phyloP scores from a whole-genome alignment of 495 filamentous ascomycete species.

The Penicillium canescens region DNA sequence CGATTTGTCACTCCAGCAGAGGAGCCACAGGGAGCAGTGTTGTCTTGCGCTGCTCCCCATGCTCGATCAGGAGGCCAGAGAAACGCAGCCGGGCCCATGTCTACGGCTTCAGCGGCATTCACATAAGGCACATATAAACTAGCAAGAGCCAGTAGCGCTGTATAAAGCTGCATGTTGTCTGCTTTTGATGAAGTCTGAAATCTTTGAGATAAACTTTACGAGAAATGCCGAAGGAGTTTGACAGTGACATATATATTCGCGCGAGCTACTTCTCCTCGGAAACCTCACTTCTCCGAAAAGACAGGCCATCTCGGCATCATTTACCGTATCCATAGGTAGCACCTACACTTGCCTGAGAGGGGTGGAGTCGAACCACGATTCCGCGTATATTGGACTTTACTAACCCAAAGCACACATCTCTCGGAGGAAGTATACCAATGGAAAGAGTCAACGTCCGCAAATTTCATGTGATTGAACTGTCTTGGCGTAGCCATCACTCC shows the following conservation, averaged over 20 bases:
- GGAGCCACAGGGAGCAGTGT: constrained; percentile 49
- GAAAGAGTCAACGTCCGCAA: neutral
- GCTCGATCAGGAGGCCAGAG: constrained; percentile 51
- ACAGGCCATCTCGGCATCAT: constrained; percentile 2
- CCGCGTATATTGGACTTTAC: neutral
- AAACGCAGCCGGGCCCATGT: constrained; percentile 56
- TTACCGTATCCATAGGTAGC: neutral
- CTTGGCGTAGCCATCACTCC: no score
- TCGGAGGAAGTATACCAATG: neutral
- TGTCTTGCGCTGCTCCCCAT: constrained; percentile 47
- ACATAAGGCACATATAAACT: constrained; percentile 1
- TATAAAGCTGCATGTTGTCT: constrained; percentile 4
- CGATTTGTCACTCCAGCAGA: constrained; percentile 36
- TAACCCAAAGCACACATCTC: neutral
- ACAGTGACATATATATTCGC: neutral
- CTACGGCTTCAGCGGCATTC: constrained; percentile 16
- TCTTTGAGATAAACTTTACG: neutral
- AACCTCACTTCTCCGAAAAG: neutral
- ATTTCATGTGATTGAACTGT: neutral
- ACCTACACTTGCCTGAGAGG: no score
- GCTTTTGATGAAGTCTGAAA: no score
- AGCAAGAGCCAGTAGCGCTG: constrained; percentile 11
- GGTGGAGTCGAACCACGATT: neutral
- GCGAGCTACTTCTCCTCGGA: no score
- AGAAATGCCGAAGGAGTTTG: neutral